A percentile compares a stretch with the other conserved stretches of the same genome.
These are phyloP conservation scores for Tuber umbilicatum DNA, from an alignment of 495 filamentous ascomycete genomes.

Conservation along the genomic window DNA sequence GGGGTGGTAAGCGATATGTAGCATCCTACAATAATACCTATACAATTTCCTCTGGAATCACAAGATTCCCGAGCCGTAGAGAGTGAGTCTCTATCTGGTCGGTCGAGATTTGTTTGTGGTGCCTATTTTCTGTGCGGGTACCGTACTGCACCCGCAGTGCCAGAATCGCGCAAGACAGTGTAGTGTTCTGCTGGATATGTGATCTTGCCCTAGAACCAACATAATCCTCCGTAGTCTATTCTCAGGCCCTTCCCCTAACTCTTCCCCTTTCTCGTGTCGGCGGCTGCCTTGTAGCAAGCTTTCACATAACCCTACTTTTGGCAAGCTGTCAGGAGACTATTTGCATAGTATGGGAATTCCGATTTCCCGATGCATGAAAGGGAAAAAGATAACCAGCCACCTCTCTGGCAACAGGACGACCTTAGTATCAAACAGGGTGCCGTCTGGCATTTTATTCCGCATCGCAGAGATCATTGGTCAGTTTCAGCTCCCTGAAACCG, in stretches of 20 bases:
- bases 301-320: background rate
- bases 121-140: no score
- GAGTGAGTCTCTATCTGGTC: no score
- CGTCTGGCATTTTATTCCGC: background rate
- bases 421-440: background rate
- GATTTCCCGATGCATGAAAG: background rate
- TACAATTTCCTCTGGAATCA: no score
- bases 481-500: background rate
- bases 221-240: background rate
- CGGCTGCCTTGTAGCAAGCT: background rate
- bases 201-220: background rate
- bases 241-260: background rate
- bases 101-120: no score
- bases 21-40: background rate
- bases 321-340: background rate
- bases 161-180: no score
- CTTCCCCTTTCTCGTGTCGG: background rate
- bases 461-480: background rate
- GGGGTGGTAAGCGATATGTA: background rate
- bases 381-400: background rate
- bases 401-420: background rate
- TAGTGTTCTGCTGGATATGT: background rate
- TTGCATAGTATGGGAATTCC: background rate
- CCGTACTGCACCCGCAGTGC: no score
- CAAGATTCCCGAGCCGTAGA: no score